Evolutionary conservation across 305 asterid genomes (phyloP).

Genomic region (Solanum aculeatissimum): DNA sequence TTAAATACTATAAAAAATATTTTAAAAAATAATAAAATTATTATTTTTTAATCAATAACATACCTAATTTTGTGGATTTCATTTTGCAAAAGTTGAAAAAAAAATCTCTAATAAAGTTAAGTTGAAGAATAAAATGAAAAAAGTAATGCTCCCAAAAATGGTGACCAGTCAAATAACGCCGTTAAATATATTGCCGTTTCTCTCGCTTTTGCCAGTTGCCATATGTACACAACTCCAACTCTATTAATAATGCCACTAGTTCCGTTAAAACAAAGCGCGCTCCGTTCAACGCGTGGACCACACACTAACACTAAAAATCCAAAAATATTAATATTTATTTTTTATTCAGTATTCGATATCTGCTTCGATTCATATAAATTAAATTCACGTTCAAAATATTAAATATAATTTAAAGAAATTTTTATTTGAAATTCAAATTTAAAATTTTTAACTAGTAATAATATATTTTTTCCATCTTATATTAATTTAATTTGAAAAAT

Average conservation of each 20-base stretch:
- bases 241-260: neutral
- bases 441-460: too few species aligned
- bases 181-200: neutral
- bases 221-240: neutral
- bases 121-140: neutral
- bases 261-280: neutral
- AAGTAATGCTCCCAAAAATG: neutral
- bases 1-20: too few species aligned
- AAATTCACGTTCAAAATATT: too few species aligned
- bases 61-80: neutral
- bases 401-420: too few species aligned
- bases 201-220: neutral
- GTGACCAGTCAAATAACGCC: neutral
- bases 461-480: too few species aligned
- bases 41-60: neutral
- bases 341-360: fast-evolving
- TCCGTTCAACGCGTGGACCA: slow-evolving; percentile 1
- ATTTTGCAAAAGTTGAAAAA: neutral
- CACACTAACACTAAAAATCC: neutral
- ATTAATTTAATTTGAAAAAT: too few species aligned
- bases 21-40: neutral
- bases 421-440: too few species aligned
- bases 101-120: neutral
- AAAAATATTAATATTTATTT: neutral
- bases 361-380: too few species aligned